phyloP scores from a whole-genome alignment of 1,284 basidiomycete genomes.

The Leccinum huronense region DNA sequence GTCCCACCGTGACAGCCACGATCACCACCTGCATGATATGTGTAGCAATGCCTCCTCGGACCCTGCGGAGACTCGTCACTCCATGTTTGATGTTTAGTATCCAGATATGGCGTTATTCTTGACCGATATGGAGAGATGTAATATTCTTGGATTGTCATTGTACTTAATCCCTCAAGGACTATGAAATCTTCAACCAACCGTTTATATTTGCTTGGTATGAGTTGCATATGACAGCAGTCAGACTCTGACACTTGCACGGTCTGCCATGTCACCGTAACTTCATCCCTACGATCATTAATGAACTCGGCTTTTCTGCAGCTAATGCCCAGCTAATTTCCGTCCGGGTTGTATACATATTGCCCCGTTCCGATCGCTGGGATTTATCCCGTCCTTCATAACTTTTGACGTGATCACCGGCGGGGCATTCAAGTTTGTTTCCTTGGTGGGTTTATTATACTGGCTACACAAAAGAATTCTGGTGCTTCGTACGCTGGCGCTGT shows the following conservation, averaged over 20 bases:
- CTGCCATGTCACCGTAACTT: neutral
- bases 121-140: neutral
- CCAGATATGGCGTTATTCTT: neutral
- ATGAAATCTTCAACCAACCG: neutral
- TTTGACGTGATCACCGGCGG: neutral
- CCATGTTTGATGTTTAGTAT: neutral
- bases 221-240: no score
- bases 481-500: neutral
- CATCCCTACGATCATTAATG: neutral
- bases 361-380: neutral
- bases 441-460: neutral
- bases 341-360: neutral
- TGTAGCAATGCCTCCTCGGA: neutral
- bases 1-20: neutral
- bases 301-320: neutral
- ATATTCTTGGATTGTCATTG: neutral
- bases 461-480: neutral
- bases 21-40: neutral
- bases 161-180: neutral
- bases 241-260: neutral
- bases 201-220: neutral
- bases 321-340: neutral
- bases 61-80: neutral
- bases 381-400: neutral
- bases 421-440: neutral